Evolutionary conservation across 2,329 filamentous ascomycete genomes (phyloP), one percentile per base, ranked within the genome.

Genomic region (Domatiomyces catenatus): DNA sequence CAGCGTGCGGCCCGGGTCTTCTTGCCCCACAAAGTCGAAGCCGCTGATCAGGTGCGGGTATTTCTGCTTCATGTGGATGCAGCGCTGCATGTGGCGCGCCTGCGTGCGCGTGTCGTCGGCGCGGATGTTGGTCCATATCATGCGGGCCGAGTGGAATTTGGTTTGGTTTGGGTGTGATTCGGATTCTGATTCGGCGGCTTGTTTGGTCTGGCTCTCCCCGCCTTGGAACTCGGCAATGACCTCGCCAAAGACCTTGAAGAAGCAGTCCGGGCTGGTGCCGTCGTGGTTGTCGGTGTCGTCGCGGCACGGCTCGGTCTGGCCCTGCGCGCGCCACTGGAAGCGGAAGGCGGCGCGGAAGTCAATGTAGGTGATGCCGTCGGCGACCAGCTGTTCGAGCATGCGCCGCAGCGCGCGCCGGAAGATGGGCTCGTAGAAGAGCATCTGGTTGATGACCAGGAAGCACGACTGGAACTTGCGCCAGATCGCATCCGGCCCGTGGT

Each of bases 391-490:
- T 47, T 70, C 70, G 65, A 94, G 78, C 59, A 95, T 73, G 19
- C 78, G 75, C 24, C 76, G 79, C 53, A 95, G 69, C 61, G 87
- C 93, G 17, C 73, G 71, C 20, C 87, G 79, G 68, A 86, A 90
- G 55, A 96, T 86, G 12, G 89, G 89, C 67, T 95, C 90, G 67
- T 95, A 94, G 67, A 84, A 85, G 47, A 94, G 74, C 48, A 94
- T 76, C 15, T 80, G 82, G 42, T 78, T 77, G 44, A 90, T 74
- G 3, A 90, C 77, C 2, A 75, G 68, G 66, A 95, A 94, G 54
- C 82, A 84, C 44, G 76, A 78, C 47, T 69, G 71, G 67, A 95
- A 94, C 62, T 92, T 89, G 20, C 73, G 70, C 88, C 89, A 95
- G 50, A 94, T 82, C 48, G 83, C 83, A 63, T 92, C 82, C 15